A percentile compares a stretch with the other conserved stretches of the same genome.
phyloP scores from a whole-genome alignment of 192 early-diverging fungal genomes.

The Coemansia sp. region DNA sequence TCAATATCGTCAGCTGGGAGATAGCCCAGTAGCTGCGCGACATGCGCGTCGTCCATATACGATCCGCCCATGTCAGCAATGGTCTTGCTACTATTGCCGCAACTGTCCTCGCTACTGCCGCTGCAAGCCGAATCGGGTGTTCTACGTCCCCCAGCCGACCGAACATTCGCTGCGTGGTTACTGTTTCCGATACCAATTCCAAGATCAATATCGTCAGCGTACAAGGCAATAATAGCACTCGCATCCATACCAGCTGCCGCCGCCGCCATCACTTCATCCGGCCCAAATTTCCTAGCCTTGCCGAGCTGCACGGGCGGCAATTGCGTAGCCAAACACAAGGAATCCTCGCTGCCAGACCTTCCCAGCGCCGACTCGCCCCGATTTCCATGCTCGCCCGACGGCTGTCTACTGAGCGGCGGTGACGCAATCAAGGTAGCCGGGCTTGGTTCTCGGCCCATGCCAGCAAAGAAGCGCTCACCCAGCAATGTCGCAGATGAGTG shows the following conservation, averaged over 20 bases:
- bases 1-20: not conserved
- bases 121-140: slow-evolving; percentile 10
- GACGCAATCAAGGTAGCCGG: slow-evolving; percentile 10
- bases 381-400: slow-evolving; percentile 9
- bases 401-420: slow-evolving; percentile 13
- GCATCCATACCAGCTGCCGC: slow-evolving; percentile 7
- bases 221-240: slow-evolving; percentile 35
- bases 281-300: not conserved
- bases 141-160: slow-evolving; percentile 1
- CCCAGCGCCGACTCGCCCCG: not conserved
- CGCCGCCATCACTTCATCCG: not conserved
- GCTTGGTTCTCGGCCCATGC: not conserved
- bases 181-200: not conserved
- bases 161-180: not conserved
- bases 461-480: not conserved
- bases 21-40: not conserved
- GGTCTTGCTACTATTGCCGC: not conserved
- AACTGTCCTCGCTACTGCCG: slow-evolving; percentile 18
- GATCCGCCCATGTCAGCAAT: not conserved
- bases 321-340: not conserved
- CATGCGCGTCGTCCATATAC: slow-evolving; percentile 1
- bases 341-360: not conserved
- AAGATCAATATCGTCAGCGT: slow-evolving; percentile 6
- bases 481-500: slow-evolving; percentile 1
- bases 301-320: slow-evolving; percentile 2